phyloP scores from a whole-genome alignment of 2,329 filamentous ascomycete species.

The Aspergillus eucalypticola region DNA sequence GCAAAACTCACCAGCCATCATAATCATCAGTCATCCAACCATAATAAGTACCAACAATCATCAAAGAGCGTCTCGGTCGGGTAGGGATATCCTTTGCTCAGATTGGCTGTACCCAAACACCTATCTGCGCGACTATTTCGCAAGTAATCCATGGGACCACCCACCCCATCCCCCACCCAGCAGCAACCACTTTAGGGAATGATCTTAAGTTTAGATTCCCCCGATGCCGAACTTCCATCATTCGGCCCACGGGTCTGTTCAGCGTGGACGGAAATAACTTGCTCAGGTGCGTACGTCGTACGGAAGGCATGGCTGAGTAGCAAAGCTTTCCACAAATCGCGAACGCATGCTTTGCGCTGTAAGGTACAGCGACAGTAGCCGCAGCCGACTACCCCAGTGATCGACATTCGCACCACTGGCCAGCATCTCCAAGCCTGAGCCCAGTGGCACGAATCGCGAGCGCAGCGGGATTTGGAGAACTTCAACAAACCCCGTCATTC shows the following conservation, averaged over 20 bases:
- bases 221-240: neutral
- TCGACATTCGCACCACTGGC: neutral
- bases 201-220: neutral
- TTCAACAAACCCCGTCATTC: neutral
- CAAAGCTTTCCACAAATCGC: neutral
- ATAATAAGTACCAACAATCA: neutral
- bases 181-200: slow-evolving; percentile 4
- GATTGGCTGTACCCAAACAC: neutral
- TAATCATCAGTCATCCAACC: neutral
- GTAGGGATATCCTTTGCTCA: neutral
- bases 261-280: neutral
- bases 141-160: neutral
- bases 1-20: neutral
- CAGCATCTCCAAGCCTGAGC: neutral
- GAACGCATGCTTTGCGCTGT: neutral
- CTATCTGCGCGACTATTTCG: neutral
- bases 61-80: neutral
- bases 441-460: too few species aligned
- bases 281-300: neutral
- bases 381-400: neutral
- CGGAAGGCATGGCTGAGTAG: neutral
- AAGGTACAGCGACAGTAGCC: neutral
- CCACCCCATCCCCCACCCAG: neutral
- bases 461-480: neutral
- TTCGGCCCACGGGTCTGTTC: neutral